These are phyloP conservation scores for Isabelozyma rhagii DNA, from an alignment of 805 yeast species.

Conservation along the genomic window DNA sequence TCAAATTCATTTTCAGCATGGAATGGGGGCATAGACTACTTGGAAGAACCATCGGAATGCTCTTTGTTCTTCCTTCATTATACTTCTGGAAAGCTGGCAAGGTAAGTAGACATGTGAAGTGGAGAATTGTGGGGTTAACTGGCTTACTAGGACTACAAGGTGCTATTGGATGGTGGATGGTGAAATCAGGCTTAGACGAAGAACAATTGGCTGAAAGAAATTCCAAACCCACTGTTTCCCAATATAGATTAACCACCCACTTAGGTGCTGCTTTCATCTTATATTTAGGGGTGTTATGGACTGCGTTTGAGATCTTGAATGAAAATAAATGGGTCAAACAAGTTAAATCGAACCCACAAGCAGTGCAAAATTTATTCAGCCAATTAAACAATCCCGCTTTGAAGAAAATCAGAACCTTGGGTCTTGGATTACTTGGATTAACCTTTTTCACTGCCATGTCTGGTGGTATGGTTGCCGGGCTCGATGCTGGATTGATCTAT, in stretches of 20 bases:
- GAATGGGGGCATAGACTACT: slow-evolving; percentile 96
- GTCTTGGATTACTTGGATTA: slow-evolving; percentile 57
- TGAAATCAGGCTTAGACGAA: slow-evolving; percentile 87
- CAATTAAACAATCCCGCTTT: slow-evolving; percentile 62
- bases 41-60: slow-evolving; percentile 87
- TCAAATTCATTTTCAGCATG: slow-evolving; percentile 92
- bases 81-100: slow-evolving; percentile 69
- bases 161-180: slow-evolving; percentile 99
- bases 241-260: slow-evolving; percentile 90
- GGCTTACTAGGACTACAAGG: slow-evolving; percentile 89
- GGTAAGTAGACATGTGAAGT: slow-evolving; percentile 65
- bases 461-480: slow-evolving; percentile 97
- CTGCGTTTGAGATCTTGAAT: slow-evolving; percentile 79
- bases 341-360: slow-evolving; percentile 46
- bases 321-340: slow-evolving; percentile 62
- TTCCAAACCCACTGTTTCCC: slow-evolving; percentile 96
- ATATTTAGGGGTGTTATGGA: slow-evolving; percentile 85
- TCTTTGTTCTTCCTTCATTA: slow-evolving; percentile 79
- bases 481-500: slow-evolving; percentile 95
- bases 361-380: slow-evolving; percentile 52
- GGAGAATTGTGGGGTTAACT: slow-evolving; percentile 68
- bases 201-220: slow-evolving; percentile 72
- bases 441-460: slow-evolving; percentile 92
- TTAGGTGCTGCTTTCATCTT: slow-evolving; percentile 87
- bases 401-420: slow-evolving; percentile 51